A percentile compares a stretch with the other conserved stretches of the same genome.
Conservation (phyloP, 1,284 basidiomycete genomes). For the Mycosarcoma maydis region DNA sequence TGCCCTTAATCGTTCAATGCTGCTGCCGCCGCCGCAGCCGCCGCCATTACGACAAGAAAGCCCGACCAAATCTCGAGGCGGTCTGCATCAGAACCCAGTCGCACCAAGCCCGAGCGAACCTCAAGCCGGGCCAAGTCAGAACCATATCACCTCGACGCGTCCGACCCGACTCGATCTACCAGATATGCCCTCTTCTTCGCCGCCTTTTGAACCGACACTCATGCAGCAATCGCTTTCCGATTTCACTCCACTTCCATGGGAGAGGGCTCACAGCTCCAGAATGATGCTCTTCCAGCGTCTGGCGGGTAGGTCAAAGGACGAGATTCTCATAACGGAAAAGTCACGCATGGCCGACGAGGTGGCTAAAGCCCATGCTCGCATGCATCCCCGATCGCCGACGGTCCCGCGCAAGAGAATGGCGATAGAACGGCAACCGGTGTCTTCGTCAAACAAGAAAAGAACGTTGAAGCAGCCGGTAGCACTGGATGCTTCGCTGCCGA, state of each 20-base stretch:
- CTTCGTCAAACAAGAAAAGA: not conserved
- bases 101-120: slow-evolving; percentile 4
- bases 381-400: slow-evolving; percentile 7
- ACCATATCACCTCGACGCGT: too few species aligned
- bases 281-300: slow-evolving; percentile 30
- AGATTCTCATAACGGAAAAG: slow-evolving; percentile 8
- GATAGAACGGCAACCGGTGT: too few species aligned
- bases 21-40: not conserved
- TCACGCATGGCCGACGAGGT: slow-evolving; percentile 20
- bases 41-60: not conserved
- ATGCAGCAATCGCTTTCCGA: slow-evolving; percentile 40
- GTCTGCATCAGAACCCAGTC: not conserved
- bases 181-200: slow-evolving; percentile 7
- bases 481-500: not conserved
- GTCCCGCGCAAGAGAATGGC: not conserved
- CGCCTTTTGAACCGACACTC: slow-evolving; percentile 20
- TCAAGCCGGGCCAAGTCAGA: too few species aligned
- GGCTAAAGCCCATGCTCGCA: slow-evolving; percentile 18
- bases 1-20: not conserved
- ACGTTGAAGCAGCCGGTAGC: slow-evolving; percentile 6
- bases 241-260: slow-evolving; percentile 35
- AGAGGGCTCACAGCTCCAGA: not conserved
- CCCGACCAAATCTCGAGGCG: not conserved
- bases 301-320: slow-evolving; percentile 18
- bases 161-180: too few species aligned